A percentile compares a stretch with the other conserved stretches of the same genome.
These are phyloP conservation scores for Kalmusia sp. DNA, from an alignment of 2,329 filamentous ascomycete genomes.

Conservation along the genomic window DNA sequence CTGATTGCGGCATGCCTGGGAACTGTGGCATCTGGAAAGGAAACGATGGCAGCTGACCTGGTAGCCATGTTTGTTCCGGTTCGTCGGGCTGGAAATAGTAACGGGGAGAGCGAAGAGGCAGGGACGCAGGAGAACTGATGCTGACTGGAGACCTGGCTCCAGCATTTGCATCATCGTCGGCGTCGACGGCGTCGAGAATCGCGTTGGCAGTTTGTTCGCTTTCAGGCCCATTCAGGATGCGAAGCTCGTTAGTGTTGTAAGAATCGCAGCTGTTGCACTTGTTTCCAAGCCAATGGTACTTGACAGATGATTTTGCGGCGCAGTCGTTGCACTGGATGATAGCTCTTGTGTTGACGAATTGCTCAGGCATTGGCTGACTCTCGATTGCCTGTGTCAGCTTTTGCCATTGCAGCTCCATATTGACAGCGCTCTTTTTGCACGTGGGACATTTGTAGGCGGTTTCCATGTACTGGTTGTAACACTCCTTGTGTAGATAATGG, in stretches of 20 bases:
- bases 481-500: conserved; percentile 91
- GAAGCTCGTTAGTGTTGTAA: conserved; percentile 60
- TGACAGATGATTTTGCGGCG: conserved; percentile 81
- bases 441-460: conserved; percentile 95
- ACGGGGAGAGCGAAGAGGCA: conserved; percentile 42
- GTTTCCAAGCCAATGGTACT: conserved; percentile 92
- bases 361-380: conserved; percentile 87
- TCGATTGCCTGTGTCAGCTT: conserved; percentile 88
- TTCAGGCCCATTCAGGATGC: conserved; percentile 49
- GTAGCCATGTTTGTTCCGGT: conserved; percentile 47
- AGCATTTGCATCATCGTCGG: conserved; percentile 29
- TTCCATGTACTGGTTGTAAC: conserved; percentile 86
- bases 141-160: conserved; percentile 38
- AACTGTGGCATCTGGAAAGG: conserved; percentile 47
- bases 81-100: conserved; percentile 48
- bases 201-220: conserved; percentile 45
- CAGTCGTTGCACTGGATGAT: conserved; percentile 95
- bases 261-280: conserved; percentile 74
- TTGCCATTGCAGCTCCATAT: conserved; percentile 95
- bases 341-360: conserved; percentile 80
- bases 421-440: conserved; percentile 94
- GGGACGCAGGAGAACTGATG: conserved; percentile 40
- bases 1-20: conserved; percentile 34
- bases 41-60: conserved; percentile 44
- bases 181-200: conserved; percentile 37